phyloP scores from a whole-genome alignment of 495 filamentous ascomycete species.

The Umbilicaria muhlenbergii region DNA sequence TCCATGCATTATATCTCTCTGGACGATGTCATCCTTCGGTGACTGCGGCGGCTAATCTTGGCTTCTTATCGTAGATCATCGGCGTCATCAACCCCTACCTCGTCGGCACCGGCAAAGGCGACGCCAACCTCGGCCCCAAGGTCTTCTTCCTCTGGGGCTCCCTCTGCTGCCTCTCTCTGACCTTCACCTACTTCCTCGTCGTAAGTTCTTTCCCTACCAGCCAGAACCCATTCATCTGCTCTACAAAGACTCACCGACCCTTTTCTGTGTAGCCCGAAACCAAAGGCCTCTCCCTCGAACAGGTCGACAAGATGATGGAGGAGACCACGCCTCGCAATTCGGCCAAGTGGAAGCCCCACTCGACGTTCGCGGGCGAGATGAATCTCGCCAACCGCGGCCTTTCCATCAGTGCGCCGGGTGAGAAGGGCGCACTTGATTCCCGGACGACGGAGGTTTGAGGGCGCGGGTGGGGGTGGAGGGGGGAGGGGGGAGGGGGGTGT shows the following conservation, averaged over 20 bases:
- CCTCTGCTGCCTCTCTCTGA: slow-evolving; percentile 45
- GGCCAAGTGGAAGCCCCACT: slow-evolving; percentile 56
- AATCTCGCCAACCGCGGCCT: slow-evolving; percentile 29
- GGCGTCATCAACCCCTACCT: slow-evolving; percentile 71
- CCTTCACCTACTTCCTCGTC: slow-evolving; percentile 70
- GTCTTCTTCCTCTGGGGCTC: slow-evolving; percentile 80
- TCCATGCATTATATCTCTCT: background rate
- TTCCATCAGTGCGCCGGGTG: background rate
- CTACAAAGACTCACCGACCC: too few relatives aligned
- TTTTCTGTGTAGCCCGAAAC: slow-evolving; percentile 41
- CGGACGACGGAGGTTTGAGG: too few relatives aligned
- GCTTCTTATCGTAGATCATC: slow-evolving; percentile 28
- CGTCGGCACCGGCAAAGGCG: slow-evolving; percentile 42
- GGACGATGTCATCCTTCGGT: background rate
- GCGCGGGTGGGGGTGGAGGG: too few relatives aligned
- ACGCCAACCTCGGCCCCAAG: slow-evolving; percentile 49
- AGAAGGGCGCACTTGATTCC: too few relatives aligned
- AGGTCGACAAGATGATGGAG: slow-evolving; percentile 83
- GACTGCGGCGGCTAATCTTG: background rate
- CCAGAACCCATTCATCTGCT: too few relatives aligned
- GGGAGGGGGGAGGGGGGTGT: too few relatives aligned
- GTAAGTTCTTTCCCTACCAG: background rate
- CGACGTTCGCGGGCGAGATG: slow-evolving; percentile 56
- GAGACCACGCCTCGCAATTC: slow-evolving; percentile 65
- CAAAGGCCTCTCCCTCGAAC: slow-evolving; percentile 76